Evolutionary conservation across 73 alveolate genomes (phyloP).

Genomic region (Effrenium voratum): DNA sequence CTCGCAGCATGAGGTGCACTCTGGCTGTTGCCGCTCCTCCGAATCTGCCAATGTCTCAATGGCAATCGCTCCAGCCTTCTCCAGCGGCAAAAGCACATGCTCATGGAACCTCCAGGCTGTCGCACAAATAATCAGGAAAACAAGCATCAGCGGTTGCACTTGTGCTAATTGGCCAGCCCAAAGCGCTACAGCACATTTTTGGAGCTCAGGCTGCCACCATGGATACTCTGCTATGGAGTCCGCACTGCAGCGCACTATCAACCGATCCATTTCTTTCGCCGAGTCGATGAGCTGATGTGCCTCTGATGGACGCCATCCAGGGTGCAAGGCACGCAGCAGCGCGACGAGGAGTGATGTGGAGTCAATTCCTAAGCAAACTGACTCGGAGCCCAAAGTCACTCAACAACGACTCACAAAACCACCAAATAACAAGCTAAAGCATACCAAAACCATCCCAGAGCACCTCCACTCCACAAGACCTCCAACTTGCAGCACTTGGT

Average conservation of each 20-base stretch:
- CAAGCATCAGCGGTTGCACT: neutral
- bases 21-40: neutral
- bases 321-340: conserved; percentile 20
- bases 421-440: neutral
- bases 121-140: neutral
- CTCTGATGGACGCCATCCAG: conserved; percentile 71
- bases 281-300: neutral
- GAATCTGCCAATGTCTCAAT: conserved; percentile 57
- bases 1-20: neutral
- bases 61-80: conserved; percentile 40
- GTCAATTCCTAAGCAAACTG: conserved; percentile 35
- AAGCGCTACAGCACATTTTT: neutral
- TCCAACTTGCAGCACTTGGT: conserved; percentile 51
- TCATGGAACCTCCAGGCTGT: conserved; percentile 46
- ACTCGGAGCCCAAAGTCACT: no score
- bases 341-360: conserved; percentile 77
- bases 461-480: conserved; percentile 89
- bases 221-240: conserved; percentile 87
- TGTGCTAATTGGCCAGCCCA: no score
- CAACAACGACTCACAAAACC: no score
- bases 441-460: neutral
- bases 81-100: conserved; percentile 63
- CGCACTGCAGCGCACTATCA: conserved; percentile 85
- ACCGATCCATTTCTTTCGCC: neutral
- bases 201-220: conserved; percentile 9